Base-by-base conservation (phyloP, 2,329 filamentous ascomycete genomes). In the Aspergillus viridinutans region DNA sequence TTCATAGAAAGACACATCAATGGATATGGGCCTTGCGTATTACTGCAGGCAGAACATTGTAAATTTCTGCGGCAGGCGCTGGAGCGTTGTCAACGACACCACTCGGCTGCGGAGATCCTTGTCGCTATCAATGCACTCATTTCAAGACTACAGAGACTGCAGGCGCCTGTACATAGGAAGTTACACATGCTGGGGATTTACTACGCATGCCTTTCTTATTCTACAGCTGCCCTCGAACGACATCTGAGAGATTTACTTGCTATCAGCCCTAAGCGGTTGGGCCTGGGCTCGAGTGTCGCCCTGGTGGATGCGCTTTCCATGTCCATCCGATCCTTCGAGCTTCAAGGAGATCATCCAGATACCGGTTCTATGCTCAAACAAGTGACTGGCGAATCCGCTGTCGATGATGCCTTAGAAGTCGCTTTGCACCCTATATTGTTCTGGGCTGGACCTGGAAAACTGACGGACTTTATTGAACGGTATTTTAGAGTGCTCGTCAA, bases 151-250 rank as follows among this genome's bases (percentile, higher is more conserved):
- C 52, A 63, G 17, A 63, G 52, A 21, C 50, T 71, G 9, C 35
- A 55, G 3, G 55, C 62, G 2, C 43, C 45, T 12, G 32, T 68
- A 4, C 56, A 51, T 2, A 43, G 49, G 14, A 17, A 55, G 1
- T 25, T 69, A 6, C 64, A 58, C 52, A 38, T 61, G 40, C 45
- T 70, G 35, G 71, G 69, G 0, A 69, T 76, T 53, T 58, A 58
- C 23, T 71, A 71, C 60, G 69, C 74, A 17, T 66, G 63, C 20
- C 59, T 67, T n/a, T 60, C 62, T 32, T 65, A 72, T 38, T 71
- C 67, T 7, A 48, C 62, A n/a, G 51, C 64, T 5, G 67, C 70
- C 40, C 57, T 76, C 5, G 57, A 62, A 25, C 57, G 64, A 20
- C 69, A 72, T 54, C 32, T 74, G 38, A 23, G 58, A 14, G 54